These are phyloP conservation scores for Escovopsis sp. DNA, from an alignment of 2,329 filamentous ascomycete genomes.

Conservation along the genomic window DNA sequence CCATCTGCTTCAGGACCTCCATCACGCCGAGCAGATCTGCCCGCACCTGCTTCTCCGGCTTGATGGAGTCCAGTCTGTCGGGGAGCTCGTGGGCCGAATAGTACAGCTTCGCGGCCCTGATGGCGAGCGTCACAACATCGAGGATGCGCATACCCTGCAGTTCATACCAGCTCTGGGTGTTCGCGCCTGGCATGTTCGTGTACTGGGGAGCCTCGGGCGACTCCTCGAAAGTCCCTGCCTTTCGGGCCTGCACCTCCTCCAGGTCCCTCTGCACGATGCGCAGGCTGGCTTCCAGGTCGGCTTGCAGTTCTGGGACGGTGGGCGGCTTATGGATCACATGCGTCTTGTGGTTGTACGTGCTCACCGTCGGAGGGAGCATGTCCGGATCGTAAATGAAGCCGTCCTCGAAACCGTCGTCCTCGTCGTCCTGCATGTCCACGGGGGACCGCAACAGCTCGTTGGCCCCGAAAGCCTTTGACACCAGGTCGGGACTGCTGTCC, in stretches of 20 bases:
- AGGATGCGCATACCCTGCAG: conserved; percentile 84
- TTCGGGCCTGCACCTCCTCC: conserved; percentile 36
- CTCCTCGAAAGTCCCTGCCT: conserved; percentile 16
- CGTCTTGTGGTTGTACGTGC: conserved; percentile 81
- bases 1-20: conserved; percentile 85
- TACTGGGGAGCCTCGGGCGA: conserved; percentile 15
- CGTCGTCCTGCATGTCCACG: conserved; percentile 26
- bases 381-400: conserved; percentile 39
- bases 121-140: conserved; percentile 88
- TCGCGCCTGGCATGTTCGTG: conserved; percentile 29
- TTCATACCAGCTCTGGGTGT: conserved; percentile 60
- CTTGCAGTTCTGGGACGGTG: conserved; percentile 63
- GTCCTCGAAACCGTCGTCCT: conserved; percentile 45
- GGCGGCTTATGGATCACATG: conserved; percentile 74
- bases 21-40: conserved; percentile 73
- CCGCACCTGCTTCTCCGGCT: conserved; percentile 72
- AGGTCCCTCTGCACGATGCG: conserved; percentile 55
- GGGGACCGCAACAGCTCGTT: conserved; percentile 33
- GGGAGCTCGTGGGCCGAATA: conserved; percentile 87
- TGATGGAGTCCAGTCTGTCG: conserved; percentile 72
- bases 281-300: conserved; percentile 50
- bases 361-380: conserved; percentile 92
- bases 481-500: conserved; percentile 42
- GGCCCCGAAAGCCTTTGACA: conserved; percentile 23
- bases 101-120: conserved; percentile 88